Evolutionary conservation across 2,329 filamentous ascomycete genomes (phyloP).

Genomic region (Hortaea sp.): DNA sequence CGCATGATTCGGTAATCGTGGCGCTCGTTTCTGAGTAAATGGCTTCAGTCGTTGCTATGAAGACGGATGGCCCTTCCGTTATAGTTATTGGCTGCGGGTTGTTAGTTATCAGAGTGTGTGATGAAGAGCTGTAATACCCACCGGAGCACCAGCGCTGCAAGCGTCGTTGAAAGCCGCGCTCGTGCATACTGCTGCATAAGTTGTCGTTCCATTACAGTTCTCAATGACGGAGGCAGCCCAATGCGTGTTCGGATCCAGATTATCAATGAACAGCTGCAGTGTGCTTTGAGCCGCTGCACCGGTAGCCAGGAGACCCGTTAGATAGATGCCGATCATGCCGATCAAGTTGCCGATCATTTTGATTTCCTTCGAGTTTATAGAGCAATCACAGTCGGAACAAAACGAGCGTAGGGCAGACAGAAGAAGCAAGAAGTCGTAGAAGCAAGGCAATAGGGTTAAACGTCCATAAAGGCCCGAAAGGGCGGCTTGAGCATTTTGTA

Average conservation of each 20-base stretch:
- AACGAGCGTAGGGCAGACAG: too few relatives aligned
- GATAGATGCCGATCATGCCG: too few relatives aligned
- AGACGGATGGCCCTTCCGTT: slow-evolving; percentile 13
- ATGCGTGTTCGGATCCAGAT: slow-evolving; percentile 13
- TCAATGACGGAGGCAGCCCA: slow-evolving; percentile 16
- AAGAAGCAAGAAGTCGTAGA: too few relatives aligned
- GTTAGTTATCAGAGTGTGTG: neutral
- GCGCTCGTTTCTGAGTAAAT: slow-evolving; percentile 15
- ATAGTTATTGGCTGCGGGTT: slow-evolving; percentile 11
- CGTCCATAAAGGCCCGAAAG: too few relatives aligned
- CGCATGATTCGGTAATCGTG: slow-evolving; percentile 14
- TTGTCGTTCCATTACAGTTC: slow-evolving; percentile 14
- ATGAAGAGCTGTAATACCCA: neutral
- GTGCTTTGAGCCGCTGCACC: neutral
- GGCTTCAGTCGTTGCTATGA: slow-evolving; percentile 13
- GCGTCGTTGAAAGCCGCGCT: slow-evolving; percentile 9
- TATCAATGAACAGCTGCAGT: slow-evolving; percentile 14
- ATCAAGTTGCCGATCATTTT: too few relatives aligned
- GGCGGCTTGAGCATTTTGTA: too few relatives aligned
- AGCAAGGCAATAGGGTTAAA: too few relatives aligned
- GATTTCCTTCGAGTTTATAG: too few relatives aligned
- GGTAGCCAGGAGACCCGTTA: too few relatives aligned
- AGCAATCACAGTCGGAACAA: too few relatives aligned
- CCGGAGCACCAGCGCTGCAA: slow-evolving; percentile 3
- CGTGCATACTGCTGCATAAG: slow-evolving; percentile 14